Evolutionary conservation across 805 yeast species (phyloP).

Genomic region (Teunomyces funiuensis): DNA sequence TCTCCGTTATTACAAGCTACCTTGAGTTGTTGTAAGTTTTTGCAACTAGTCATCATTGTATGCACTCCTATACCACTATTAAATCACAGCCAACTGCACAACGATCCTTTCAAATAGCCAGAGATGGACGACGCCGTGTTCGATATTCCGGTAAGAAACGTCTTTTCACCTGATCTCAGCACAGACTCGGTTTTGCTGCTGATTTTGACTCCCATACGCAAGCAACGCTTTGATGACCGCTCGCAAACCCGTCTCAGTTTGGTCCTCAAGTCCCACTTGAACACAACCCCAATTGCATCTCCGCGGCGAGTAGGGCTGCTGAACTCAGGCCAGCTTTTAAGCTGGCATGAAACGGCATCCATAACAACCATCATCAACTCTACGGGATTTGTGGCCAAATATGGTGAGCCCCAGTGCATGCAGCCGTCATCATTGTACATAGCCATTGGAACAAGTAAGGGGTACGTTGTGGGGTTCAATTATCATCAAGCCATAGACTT

Average conservation of each 20-base stretch:
- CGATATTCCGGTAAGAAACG: constrained; percentile 12
- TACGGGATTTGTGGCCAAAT: constrained; percentile 18
- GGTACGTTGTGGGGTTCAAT: constrained; percentile 64
- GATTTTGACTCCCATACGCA: constrained; percentile 12
- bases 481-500: constrained; percentile 59
- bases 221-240: constrained; percentile 38
- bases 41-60: no score
- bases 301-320: background rate
- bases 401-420: constrained; percentile 24
- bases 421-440: constrained; percentile 37
- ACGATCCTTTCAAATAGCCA: no score
- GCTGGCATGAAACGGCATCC: constrained; percentile 26
- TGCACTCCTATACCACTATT: no score
- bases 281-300: background rate
- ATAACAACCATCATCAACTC: constrained; percentile 22
- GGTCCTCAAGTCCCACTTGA: constrained; percentile 15
- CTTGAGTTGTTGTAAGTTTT: no score
- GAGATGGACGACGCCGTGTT: constrained; percentile 6
- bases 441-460: constrained; percentile 70
- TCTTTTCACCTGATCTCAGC: constrained; percentile 9
- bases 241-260: constrained; percentile 31
- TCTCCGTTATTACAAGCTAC: no score
- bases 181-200: constrained; percentile 2
- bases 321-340: constrained; percentile 10
- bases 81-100: no score